Evolutionary conservation across 345 rosid species (phyloP), one percentile per base, ranked within the genome.

Genomic region (Acer negundo): DNA sequence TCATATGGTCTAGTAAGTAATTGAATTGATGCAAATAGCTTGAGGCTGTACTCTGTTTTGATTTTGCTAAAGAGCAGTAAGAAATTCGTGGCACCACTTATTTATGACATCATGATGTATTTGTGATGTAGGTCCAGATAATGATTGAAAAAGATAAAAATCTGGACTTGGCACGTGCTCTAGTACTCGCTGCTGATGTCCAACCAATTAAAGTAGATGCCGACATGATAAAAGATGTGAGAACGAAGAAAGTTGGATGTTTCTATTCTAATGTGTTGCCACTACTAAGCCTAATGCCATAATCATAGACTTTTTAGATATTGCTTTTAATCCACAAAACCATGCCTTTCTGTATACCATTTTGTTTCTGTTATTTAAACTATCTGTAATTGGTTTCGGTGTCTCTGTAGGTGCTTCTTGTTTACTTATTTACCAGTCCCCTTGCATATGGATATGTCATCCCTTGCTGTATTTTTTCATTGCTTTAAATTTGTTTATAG

Each of bases 1-100:
- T 92, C 99, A 55, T 92, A 95, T 77, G 99, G 96, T 74, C 89
- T 95, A 17, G 99, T 93, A 88, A 88, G 99, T 83, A 75, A 70
- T 69, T 78, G 79, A 71, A 22, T 83, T 7, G 31, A 31, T 35
- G 12, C 16, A 46, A 38, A 56, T 62, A 16, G 69, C 73, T 75
- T 61, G 20, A 42, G 65, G 22, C 20, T 31, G 3, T 31, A 19
- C 20, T 72, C 26, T 59, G 26, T 22, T 59, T 16, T 59, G 11
- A 59, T 59, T 59, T n/a, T n/a, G 5, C 8, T 9, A n/a, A 20
- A 19, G 26, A 59, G 12, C 63, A 59, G 63, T 59, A 10, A 59
- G 24, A 26, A 59, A 26, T 59, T 59, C 6, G 26, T 7, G 24
- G 13, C 19, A 55, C 38, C 62, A 42, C 24, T 74, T 44, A 40